Base-by-base conservation (phyloP, 352 stramenopile genomes). In the Blastocystis sp. region DNA sequence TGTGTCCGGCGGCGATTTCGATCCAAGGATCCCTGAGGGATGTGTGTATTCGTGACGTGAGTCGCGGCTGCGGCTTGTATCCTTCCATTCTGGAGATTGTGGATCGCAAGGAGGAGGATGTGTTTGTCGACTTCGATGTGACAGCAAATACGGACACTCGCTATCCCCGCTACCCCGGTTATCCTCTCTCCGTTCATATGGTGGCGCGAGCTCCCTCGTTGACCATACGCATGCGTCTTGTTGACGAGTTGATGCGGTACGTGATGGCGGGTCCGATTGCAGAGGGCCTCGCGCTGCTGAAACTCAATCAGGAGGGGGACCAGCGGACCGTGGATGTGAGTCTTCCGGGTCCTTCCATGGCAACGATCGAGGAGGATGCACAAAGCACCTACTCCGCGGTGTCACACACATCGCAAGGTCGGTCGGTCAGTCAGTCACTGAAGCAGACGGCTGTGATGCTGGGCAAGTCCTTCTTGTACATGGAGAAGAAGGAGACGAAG, bases 231-330 rank as follows among this genome's bases (percentile, higher is more conserved):
- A 64, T 48, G 46, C 69, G 69, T 40, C 11, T 63, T 7, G 27
- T 81, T n/a, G 69, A 81, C n/a, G 69, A 81, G 46, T 59, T 64
- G 46, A 81, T 63, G 51, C 27, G 36, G 16, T 81, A 81, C 40
- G 24, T 81, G 3, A 9, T 81, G 18, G 44, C 46, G 3, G 69
- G 69, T n/a, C 69, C 69, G 3, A 64, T 64, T 18, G n/a, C 27
- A 27, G 69, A 81, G 14, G 48, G 44, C 2, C 11, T 81, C 7
- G 16, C 0, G 40, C 2, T 81, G n/a, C 51, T 81, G 46, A 42
- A 46, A 27, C 36, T 27, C n/a, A 27, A 59, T 6, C 18, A 59
- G 32, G 4, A 18, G n/a, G 3, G 18, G n/a, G 51, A 32, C 21
- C 11, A 21, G 32, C 18, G 32, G 3, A 59, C 51, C 11, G 18